Conservation (phyloP, 2,329 filamentous ascomycete genomes). For the Hymenoscyphus salicellus region DNA sequence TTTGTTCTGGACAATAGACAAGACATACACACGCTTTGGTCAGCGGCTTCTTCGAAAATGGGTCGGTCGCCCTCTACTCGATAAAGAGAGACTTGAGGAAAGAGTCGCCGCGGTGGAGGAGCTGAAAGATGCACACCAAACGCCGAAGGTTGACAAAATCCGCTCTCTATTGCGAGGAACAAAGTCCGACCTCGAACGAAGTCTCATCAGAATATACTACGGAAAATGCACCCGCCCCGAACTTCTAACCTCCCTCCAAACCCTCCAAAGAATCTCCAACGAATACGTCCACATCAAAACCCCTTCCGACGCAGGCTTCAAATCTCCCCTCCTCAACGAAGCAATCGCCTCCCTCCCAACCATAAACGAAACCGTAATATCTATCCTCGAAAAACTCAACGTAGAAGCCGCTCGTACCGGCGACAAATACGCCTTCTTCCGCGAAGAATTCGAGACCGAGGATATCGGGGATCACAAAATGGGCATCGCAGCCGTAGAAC, state of each 20-base stretch:
- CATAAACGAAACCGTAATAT: conserved; percentile 69
- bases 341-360: conserved; percentile 73
- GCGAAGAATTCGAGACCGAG: conserved; percentile 81
- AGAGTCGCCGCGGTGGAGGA: conserved; percentile 84
- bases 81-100: conserved; percentile 70
- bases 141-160: conserved; percentile 68
- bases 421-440: conserved; percentile 93
- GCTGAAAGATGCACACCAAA: conserved; percentile 66
- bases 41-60: conserved; percentile 86
- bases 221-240: conserved; percentile 91
- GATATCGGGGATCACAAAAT: conserved; percentile 85
- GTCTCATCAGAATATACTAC: conserved; percentile 93
- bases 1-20: conserved; percentile 92
- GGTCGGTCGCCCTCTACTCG: conserved; percentile 86
- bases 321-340: conserved; percentile 64
- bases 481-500: conserved; percentile 86
- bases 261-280: conserved; percentile 74
- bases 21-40: conserved; percentile 86
- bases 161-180: conserved; percentile 67
- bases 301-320: conserved; percentile 67
- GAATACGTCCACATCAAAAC: conserved; percentile 69
- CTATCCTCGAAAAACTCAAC: conserved; percentile 82
- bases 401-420: conserved; percentile 76
- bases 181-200: conserved; percentile 84
- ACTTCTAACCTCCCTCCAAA: conserved; percentile 79